Conservation (phyloP, 208 protist genomes). For the Trichomonas gallinae region DNA sequence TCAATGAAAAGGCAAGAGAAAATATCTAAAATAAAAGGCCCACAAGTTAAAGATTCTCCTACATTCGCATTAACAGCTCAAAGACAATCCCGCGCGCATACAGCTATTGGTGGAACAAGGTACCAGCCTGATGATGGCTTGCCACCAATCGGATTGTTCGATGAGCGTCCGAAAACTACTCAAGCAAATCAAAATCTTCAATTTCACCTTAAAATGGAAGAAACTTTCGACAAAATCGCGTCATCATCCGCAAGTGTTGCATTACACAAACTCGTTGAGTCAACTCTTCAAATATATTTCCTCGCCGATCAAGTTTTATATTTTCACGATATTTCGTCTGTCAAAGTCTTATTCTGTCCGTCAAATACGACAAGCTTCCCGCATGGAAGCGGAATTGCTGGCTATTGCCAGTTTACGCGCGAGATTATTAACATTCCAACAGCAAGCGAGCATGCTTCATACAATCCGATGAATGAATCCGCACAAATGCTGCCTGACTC, state of each 20-base stretch:
- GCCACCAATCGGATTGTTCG: not conserved
- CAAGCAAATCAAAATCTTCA: not conserved
- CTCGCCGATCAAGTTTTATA: not conserved
- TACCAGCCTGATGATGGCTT: not conserved
- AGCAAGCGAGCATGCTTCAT: not conserved
- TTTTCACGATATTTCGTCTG: conserved; percentile 12
- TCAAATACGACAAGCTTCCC: not conserved
- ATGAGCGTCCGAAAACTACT: not conserved
- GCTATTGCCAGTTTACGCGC: not conserved
- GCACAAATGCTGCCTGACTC: not conserved
- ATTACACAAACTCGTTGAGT: not conserved
- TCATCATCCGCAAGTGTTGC: not conserved
- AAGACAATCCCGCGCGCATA: not conserved
- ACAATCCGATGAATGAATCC: not conserved
- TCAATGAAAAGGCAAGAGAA: not conserved
- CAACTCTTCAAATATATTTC: conserved; percentile 3
- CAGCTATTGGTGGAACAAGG: not conserved
- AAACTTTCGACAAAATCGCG: conserved; percentile 13
- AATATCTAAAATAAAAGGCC: not conserved
- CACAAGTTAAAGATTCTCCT: not conserved
- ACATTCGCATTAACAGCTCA: not conserved
- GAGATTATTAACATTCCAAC: not conserved
- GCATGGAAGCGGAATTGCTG: not conserved
- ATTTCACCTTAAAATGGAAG: conserved; percentile 9
- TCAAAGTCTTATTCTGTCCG: not conserved